These are phyloP conservation scores for Boletus barrowsii DNA, from an alignment of 768 basidiomycete species.

Conservation along the genomic window DNA sequence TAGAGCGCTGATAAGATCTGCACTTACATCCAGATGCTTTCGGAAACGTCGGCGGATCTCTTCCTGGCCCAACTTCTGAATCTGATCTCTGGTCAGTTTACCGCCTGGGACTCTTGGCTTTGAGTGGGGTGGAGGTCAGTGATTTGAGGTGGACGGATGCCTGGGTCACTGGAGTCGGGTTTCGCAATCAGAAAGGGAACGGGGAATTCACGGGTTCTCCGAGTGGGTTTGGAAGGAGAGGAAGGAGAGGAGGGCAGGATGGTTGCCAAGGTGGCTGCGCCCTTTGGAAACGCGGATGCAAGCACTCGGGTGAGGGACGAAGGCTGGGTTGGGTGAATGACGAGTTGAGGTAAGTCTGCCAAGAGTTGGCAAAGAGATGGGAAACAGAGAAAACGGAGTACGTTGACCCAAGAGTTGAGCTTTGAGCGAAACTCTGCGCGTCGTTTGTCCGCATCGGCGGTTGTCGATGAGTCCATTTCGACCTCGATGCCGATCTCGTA, in stretches of 20 bases:
- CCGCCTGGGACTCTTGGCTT: constrained; percentile 43
- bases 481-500: constrained; percentile 88
- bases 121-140: constrained; percentile 63
- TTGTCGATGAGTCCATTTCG: constrained; percentile 82
- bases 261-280: constrained; percentile 31
- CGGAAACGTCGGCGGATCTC: constrained; percentile 77
- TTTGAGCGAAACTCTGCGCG: constrained; percentile 57
- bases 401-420: constrained; percentile 63
- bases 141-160: constrained; percentile 71
- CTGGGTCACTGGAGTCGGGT: constrained; percentile 27
- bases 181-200: constrained; percentile 49
- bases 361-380: constrained; percentile 18
- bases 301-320: constrained; percentile 69
- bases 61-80: constrained; percentile 71
- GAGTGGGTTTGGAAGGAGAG: constrained; percentile 40
- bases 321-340: constrained; percentile 44
- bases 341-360: constrained; percentile 62
- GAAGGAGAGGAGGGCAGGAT: constrained; percentile 30
- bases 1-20: background rate
- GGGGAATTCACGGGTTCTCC: constrained; percentile 18
- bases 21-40: constrained; percentile 82
- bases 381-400: constrained; percentile 22
- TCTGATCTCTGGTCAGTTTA: constrained; percentile 60
- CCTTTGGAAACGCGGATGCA: constrained; percentile 73
- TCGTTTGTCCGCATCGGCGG: constrained; percentile 61